Base-by-base conservation (phyloP, 1,284 basidiomycete species). In the Schizophyllum amplum region DNA sequence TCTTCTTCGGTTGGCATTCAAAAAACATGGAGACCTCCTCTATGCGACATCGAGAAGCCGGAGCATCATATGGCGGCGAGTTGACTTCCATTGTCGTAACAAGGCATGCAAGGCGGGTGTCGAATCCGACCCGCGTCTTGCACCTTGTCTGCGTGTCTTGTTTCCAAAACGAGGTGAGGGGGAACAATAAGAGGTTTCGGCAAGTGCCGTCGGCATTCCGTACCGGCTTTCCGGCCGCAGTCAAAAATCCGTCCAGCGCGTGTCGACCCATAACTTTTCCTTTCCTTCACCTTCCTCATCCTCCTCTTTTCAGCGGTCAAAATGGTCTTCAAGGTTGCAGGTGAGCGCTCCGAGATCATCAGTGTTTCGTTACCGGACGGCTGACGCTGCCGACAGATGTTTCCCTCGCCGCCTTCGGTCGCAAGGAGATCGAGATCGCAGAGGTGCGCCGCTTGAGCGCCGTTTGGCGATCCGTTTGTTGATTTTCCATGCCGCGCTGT, bases 351-450 rank as follows among this genome's bases (percentile, higher is more conserved):
- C 24, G 23, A 20, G 27, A 42, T 23, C 55, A 50, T 24, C 24
- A 22, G 48, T 11, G 13, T 4, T 15, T 20, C 21, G 56, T n/a
- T n/a, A 60, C 25, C 46, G 47, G 23, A 23, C 20, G 55, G 65
- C 65, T 71, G 63, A 42, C 33, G 33, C 13, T 17, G 33, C 17
- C 33, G 17, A 63, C 71, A 89, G 94, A 98, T 72, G 80, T 97
- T 71, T 98, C 94, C 70, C 91, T 98, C 71, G 95, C 94, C 71
- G 91, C 93, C 62, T 95, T 93, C 72, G 92, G 94, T 76, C 93
- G 95, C 78, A 97, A 98, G 81, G 95, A 98, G 80, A 92, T 98
- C 69, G 89, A 96, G 80, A 94, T 98, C 74, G 94, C 95, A 64
- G 94, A 98, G 83, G 89, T 89, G 66, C 47, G 24, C 48, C 24